Evolutionary conservation across 164 flowering plant species (phyloP).

Genomic region (Magnolia changhungtana): DNA sequence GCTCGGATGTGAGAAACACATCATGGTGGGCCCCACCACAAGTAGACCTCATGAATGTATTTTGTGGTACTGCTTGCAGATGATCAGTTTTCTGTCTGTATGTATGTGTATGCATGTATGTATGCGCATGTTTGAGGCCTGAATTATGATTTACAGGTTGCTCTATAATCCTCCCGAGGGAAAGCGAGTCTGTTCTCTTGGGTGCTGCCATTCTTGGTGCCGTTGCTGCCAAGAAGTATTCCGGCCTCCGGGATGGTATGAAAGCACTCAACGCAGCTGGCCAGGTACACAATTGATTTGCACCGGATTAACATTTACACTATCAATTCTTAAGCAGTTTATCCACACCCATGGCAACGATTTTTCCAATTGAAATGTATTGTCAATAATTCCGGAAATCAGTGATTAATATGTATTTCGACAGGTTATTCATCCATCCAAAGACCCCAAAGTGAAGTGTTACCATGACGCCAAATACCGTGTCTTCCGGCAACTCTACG

Average conservation of each 20-base stretch:
- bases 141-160: constrained; percentile 44
- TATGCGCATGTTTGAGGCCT: not conserved
- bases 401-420: not conserved
- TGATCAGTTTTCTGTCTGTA: not conserved
- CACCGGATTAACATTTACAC: not conserved
- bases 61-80: not conserved
- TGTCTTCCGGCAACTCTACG: constrained; percentile 69
- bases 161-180: constrained; percentile 82
- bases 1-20: too few relatives aligned
- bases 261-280: constrained; percentile 88
- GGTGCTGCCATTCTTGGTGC: constrained; percentile 98
- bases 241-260: constrained; percentile 76
- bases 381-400: not conserved
- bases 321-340: not conserved
- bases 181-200: constrained; percentile 79
- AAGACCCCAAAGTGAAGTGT: constrained; percentile 72
- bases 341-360: too few relatives aligned
- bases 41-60: too few relatives aligned
- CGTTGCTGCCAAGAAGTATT: constrained; percentile 79
- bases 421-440: constrained; percentile 80
- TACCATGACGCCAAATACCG: constrained; percentile 86
- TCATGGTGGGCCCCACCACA: too few relatives aligned
- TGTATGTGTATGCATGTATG: not conserved
- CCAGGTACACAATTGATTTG: constrained; percentile 46
- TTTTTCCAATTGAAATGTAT: constrained; percentile 4